Evolutionary conservation across 2,329 filamentous ascomycete genomes (phyloP), one percentile per base, ranked within the genome.

Genomic region (Fusarium pininemorale): DNA sequence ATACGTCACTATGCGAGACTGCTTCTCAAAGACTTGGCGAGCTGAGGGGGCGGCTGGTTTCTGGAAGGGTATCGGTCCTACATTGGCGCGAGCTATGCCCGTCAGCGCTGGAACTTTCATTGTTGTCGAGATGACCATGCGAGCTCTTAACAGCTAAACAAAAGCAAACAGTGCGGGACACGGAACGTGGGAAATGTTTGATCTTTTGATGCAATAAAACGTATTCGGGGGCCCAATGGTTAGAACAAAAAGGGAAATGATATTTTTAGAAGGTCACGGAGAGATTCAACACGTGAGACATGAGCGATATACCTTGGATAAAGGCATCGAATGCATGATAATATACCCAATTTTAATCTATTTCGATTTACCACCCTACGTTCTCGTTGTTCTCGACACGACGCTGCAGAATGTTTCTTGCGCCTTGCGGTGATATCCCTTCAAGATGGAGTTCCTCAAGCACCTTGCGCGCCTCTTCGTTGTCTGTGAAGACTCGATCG

Each of bases 41-140:
- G 87, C 84, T 11, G 95, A 97, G 84, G 96, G 96, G 2, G 79
- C 91, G 77, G 85, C 90, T 47, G 96, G 95, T 2, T 98, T 99
- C 86, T 98, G 95, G 95, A 97, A 93, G 87, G 96, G 96, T 11
- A 90, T 99, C 76, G 94, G 89, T 2, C 96, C 96, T 50, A 98
- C 96, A 37, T 83, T 98, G 81, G 83, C 98, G 79, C 94, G 96
- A 82, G 96, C 96, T 57, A 97, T 98, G 95, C 96, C 96, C 14
- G 96, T 99, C 54, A 96, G 93, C 82, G 96, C 96, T 5, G 96
- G 96, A n/a, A 99, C 96, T 5, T 99, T 99, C 87, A 94, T 94
- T 37, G 95, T 96, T 76, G 90, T 91, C 16, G 90, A 92, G 84
- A 85, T 90, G 82, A 91, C 89, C 26, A 90, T 90, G 89, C 85